phyloP scores from a whole-genome alignment of 306 rosid genomes.

The Vachellia pachyceras region DNA sequence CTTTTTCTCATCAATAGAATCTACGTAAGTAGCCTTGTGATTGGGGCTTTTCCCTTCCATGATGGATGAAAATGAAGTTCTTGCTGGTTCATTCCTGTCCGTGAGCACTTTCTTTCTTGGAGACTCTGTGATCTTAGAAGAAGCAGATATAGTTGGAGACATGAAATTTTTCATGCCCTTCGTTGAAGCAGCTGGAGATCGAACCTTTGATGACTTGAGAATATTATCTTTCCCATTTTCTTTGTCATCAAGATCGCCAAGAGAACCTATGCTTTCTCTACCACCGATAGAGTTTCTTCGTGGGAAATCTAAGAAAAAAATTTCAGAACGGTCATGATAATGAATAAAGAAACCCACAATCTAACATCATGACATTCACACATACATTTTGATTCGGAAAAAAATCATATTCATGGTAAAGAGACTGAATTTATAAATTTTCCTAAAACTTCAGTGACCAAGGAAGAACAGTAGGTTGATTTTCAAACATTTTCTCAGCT shows the following conservation, averaged over 20 bases:
- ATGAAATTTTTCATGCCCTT: slow-evolving; percentile 77
- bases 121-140: slow-evolving; percentile 64
- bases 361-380: background rate
- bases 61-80: slow-evolving; percentile 44
- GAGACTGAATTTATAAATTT: background rate
- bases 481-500: slow-evolving; percentile 33
- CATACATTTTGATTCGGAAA: background rate
- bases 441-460: slow-evolving; percentile 17
- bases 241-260: slow-evolving; percentile 62
- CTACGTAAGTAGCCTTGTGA: slow-evolving; percentile 54
- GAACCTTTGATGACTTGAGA: slow-evolving; percentile 48
- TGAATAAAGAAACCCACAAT: background rate
- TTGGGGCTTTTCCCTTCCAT: slow-evolving; percentile 48
- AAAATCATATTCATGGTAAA: background rate
- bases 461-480: background rate
- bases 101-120: slow-evolving; percentile 74
- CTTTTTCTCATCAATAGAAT: slow-evolving; percentile 38
- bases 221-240: slow-evolving; percentile 71
- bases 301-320: slow-evolving; percentile 53
- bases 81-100: slow-evolving; percentile 70
- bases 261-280: slow-evolving; percentile 45
- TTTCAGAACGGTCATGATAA: background rate
- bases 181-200: slow-evolving; percentile 57
- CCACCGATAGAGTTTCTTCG: slow-evolving; percentile 53
- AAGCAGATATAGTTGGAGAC: slow-evolving; percentile 91